Conservation (phyloP, 495 filamentous ascomycete genomes). For the Cercophora newfieldiana region DNA sequence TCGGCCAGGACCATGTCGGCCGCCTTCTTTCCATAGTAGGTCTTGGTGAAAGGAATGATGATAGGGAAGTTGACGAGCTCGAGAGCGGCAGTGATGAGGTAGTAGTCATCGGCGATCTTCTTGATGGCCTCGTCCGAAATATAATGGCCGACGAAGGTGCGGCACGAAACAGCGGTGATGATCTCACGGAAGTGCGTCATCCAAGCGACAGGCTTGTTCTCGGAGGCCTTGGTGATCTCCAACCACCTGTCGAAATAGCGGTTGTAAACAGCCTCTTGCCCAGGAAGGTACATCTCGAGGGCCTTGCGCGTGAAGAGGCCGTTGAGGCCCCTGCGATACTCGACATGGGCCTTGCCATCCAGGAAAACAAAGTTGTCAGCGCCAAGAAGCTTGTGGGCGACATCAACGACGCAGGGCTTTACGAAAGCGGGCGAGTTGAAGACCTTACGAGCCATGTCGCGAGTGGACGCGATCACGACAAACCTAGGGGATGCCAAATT, state of each 20-base stretch:
- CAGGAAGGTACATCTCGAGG: conserved; percentile 84
- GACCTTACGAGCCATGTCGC: conserved; percentile 94
- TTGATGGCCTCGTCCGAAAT: conserved; percentile 84
- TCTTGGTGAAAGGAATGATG: conserved; percentile 93
- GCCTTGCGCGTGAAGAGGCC: conserved; percentile 90
- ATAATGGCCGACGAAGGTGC: conserved; percentile 96
- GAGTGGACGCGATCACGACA: conserved; percentile 93
- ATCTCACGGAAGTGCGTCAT: conserved; percentile 94
- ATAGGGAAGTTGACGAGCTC: conserved; percentile 99
- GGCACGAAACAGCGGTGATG: conserved; percentile 91
- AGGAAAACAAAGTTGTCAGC: conserved; percentile 96
- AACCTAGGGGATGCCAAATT: conserved; percentile 59
- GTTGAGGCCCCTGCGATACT: conserved; percentile 96
- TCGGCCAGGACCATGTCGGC: conserved; percentile 88
- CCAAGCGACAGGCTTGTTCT: conserved; percentile 74
- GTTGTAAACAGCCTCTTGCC: conserved; percentile 90
- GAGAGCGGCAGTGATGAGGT: conserved; percentile 90
- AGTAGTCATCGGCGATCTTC: conserved; percentile 97
- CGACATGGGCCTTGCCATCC: conserved; percentile 91
- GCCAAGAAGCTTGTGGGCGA: conserved; percentile 90
- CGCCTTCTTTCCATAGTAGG: conserved; percentile 97
- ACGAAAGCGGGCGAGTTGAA: conserved; percentile 93
- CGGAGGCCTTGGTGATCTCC: conserved; percentile 66
- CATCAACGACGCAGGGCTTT: conserved; percentile 96
- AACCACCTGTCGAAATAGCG: conserved; percentile 80